A percentile compares a stretch with the other conserved stretches of the same genome.
phyloP scores from a whole-genome alignment of 2,329 filamentous ascomycete species.

The Teratosphaeria destructans region DNA sequence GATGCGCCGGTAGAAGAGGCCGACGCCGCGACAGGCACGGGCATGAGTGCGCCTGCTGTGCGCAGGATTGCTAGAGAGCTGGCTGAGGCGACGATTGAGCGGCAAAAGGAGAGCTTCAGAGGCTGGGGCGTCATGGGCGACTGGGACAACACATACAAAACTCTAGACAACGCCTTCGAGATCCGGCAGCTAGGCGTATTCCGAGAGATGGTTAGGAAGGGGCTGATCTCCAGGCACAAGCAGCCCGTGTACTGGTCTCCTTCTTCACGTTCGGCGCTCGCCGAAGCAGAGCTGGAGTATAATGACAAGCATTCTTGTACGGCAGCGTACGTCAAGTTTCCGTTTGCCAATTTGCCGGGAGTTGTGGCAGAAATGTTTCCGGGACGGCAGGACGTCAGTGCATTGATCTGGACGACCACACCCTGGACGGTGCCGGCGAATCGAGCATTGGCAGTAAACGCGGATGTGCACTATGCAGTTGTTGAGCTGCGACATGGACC shows the following conservation, averaged over 20 bases:
- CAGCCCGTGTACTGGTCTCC: conserved; percentile 85
- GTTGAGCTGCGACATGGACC: conserved; percentile 3
- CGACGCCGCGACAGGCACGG: conserved; percentile 6
- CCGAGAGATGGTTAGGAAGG: conserved; percentile 58
- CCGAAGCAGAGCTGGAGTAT: conserved; percentile 78
- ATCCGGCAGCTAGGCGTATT: conserved; percentile 66
- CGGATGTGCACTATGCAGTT: conserved; percentile 5
- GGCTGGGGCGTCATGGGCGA: conserved; percentile 71
- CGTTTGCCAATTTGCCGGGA: conserved; percentile 43
- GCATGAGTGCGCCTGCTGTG: conserved; percentile 42
- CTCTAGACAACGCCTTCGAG: conserved; percentile 69
- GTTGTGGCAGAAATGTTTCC: conserved; percentile 27
- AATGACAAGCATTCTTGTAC: conserved; percentile 62
- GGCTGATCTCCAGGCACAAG: conserved; percentile 63
- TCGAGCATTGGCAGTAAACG: conserved; percentile 64
- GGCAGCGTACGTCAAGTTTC: conserved; percentile 72
- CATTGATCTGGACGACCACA: conserved; percentile 97
- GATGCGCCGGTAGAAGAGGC: conserved; percentile 21
- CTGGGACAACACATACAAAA: conserved; percentile 67
- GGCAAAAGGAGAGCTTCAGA: conserved; percentile 64
- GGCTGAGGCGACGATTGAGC: conserved; percentile 56
- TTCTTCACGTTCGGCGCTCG: conserved; percentile 66
- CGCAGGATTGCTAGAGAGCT: conserved; percentile 55
- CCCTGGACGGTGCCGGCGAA: conserved; percentile 97
- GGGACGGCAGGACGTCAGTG: conserved; percentile 49